Evolutionary conservation across 441 rosid genomes (phyloP), one percentile per base, ranked within the genome.

Genomic region (Adansonia grandidieri): DNA sequence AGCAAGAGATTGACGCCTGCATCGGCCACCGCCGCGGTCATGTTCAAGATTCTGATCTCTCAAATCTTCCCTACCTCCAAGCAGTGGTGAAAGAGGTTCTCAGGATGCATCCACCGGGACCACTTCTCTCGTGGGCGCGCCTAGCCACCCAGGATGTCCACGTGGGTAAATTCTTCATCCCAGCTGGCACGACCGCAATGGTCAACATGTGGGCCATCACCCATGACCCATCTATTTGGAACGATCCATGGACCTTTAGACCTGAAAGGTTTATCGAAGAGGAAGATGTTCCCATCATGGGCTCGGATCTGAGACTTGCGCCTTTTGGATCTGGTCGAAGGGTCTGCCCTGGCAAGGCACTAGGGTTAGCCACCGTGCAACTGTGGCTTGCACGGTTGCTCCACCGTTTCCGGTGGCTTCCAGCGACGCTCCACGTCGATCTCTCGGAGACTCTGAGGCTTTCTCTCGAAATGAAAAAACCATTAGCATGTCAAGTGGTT

Each of bases 161-260:
- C 77, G 88, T 92, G 9, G 95, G 83, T 71, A 89, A 88, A 53
- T 17, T 68, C 73, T 72, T 85, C 5, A 70, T 91, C 75, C 95
- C 97, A 1, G 90, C 91, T 68, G 95, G 93, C 80, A 91, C 95
- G 0, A 91, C 88, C 0, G 92, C 91, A 0, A 92, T 92, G 94
- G 95, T 92, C 78, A 92, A 92, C 80, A 92, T 92, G 97, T 91
- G 95, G 97, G 92, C 97, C 79, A 92, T 91, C 37, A 82, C 92
- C 40, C 95, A 91, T 11, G 91, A 92, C 80, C 86, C 88, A 1
- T 42, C 81, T 2, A 75, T 89, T 5, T 92, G 97, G 97, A 76
- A 78, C 1, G 86, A 89, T 32, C 95, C 97, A 0, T 82, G 85
- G 84, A 71, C 61, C 1, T 92, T 92, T 67, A 79, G 73, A 5